phyloP scores from a whole-genome alignment of 1,139 yeast species.

The Insectozyma bohioensis region DNA sequence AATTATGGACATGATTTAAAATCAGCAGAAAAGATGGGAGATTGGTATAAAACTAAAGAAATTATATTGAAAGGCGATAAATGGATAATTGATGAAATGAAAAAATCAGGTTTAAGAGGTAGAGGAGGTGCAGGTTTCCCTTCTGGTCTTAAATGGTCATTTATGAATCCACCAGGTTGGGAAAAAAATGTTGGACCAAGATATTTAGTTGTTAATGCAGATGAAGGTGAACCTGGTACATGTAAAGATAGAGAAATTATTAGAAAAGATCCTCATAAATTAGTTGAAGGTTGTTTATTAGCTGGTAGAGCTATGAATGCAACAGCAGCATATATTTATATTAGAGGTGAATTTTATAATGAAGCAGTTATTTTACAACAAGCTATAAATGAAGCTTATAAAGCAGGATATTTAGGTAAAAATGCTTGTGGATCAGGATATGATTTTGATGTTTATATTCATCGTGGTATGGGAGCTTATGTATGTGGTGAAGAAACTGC shows the following conservation, averaged over 20 bases:
- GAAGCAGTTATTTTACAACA: conserved; percentile 70
- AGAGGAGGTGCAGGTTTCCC: conserved; percentile 96
- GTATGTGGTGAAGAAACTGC: conserved; percentile 92
- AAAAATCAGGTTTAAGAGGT: conserved; percentile 81
- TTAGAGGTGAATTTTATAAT: conserved; percentile 84
- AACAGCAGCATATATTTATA: conserved; percentile 86
- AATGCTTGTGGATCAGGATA: conserved; percentile 86
- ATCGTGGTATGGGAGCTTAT: conserved; percentile 91
- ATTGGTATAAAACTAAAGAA: conserved; percentile 89
- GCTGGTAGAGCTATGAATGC: conserved; percentile 94
- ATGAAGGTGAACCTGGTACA: conserved; percentile 93
- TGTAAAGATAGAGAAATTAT: conserved; percentile 89
- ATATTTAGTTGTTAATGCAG: conserved; percentile 85
- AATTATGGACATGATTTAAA: conserved; percentile 74
- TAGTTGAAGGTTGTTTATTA: conserved; percentile 82
- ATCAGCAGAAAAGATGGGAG: conserved; percentile 77
- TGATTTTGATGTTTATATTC: conserved; percentile 77
- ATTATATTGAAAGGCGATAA: conserved; percentile 76
- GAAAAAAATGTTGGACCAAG: conserved; percentile 84
- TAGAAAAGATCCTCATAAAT: conserved; percentile 86
- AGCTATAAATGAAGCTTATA: conserved; percentile 85
- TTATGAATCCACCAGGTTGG: conserved; percentile 96
- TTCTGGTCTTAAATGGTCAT: conserved; percentile 86
- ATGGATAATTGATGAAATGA: conserved; percentile 86
- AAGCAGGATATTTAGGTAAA: conserved; percentile 75